Conservation (phyloP, 139 green algal genomes). For the Trebouxia sp. region DNA sequence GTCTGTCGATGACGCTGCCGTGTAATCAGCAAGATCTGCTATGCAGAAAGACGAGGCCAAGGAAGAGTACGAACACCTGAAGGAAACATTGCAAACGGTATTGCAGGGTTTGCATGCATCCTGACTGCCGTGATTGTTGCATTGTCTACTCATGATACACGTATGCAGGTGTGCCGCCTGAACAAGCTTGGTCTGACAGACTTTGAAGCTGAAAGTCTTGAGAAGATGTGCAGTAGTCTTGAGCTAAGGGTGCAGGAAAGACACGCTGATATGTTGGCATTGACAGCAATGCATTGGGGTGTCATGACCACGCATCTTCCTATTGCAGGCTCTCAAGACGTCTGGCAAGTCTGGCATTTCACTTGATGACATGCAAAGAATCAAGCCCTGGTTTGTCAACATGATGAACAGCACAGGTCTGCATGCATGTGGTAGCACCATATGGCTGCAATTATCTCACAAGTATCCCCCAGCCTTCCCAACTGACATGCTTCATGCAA, state of each 20-base stretch:
- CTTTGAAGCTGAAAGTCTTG: neutral
- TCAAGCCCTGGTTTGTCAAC: slow-evolving; percentile 22
- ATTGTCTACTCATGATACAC: neutral
- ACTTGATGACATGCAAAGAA: slow-evolving; percentile 22
- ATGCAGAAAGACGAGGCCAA: slow-evolving; percentile 12
- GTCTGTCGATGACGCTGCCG: too few species aligned
- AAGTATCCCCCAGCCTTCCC: too few species aligned
- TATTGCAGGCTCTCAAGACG: neutral
- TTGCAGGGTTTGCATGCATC: neutral
- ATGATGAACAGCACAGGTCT: neutral
- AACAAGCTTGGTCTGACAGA: neutral
- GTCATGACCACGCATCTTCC: too few species aligned
- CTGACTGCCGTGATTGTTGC: neutral
- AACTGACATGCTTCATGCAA: neutral
- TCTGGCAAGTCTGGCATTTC: slow-evolving; percentile 19
- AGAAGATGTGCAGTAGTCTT: neutral
- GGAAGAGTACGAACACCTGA: slow-evolving; percentile 5
- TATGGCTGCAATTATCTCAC: too few species aligned
- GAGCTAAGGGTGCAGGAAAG: neutral
- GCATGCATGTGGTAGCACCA: too few species aligned
- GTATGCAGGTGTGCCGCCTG: neutral
- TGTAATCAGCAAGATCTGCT: too few species aligned
- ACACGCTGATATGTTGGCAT: neutral
- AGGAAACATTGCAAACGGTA: neutral
- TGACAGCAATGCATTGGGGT: too few species aligned